Conservation (phyloP, 148 eudicot species). For the Camellia sinensis region DNA sequence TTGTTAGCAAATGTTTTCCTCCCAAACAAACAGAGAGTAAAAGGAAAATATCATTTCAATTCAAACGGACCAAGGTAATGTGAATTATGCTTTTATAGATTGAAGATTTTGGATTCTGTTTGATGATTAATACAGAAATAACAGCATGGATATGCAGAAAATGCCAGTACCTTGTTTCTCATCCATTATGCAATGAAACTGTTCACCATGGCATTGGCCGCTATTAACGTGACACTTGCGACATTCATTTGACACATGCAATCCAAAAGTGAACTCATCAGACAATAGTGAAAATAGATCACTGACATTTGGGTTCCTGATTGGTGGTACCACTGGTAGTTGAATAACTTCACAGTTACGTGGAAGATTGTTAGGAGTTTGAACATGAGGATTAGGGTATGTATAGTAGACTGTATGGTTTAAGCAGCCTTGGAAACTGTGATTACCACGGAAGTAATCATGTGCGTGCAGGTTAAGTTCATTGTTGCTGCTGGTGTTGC, state of each 20-base stretch:
- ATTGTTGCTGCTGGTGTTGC: neutral
- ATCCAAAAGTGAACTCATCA: neutral
- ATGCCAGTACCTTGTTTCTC: neutral
- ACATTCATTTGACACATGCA: neutral
- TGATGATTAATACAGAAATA: neutral
- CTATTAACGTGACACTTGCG: neutral
- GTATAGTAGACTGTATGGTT: neutral
- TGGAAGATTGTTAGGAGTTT: neutral
- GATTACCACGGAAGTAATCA: neutral
- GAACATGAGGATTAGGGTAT: neutral
- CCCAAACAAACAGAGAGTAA: too few species aligned
- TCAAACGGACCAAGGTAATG: neutral
- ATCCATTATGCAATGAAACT: neutral
- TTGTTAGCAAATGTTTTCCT: too few species aligned
- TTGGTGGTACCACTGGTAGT: neutral
- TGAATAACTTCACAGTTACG: slow-evolving; percentile 8
- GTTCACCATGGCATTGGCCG: neutral
- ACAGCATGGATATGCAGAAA: neutral
- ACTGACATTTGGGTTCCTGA: neutral
- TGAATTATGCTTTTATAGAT: neutral
- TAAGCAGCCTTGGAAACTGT: neutral
- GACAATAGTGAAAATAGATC: slow-evolving; percentile 6
- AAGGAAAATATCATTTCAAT: too few species aligned
- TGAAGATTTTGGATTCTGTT: neutral
- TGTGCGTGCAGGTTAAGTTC: neutral